Conservation (phyloP, 495 filamentous ascomycete genomes). For the Xanthoparmelia taractica region DNA sequence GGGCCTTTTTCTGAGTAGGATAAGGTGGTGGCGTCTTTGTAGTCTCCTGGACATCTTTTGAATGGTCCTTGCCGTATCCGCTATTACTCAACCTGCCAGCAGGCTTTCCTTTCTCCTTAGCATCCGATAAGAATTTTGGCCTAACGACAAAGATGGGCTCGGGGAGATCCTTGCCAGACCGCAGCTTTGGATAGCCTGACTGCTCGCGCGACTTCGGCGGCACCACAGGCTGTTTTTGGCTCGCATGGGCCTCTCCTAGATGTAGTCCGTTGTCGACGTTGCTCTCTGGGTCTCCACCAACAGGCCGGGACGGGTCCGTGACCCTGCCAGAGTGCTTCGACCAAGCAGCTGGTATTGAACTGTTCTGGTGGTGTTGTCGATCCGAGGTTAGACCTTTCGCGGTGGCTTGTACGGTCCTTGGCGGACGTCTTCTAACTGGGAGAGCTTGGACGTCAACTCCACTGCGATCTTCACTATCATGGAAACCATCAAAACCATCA, state of each 20-base stretch:
- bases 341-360: not conserved
- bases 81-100: not conserved
- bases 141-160: slow-evolving; percentile 12
- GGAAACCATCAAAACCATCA: too few relatives aligned
- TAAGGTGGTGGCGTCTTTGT: not conserved
- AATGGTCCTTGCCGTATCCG: not conserved
- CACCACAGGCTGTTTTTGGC: not conserved
- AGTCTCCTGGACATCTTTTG: not conserved
- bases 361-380: not conserved
- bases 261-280: not conserved
- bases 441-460: slow-evolving; percentile 7
- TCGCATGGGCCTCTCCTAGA: not conserved
- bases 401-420: not conserved
- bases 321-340: not conserved
- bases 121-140: not conserved
- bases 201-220: not conserved
- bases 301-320: not conserved
- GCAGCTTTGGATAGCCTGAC: slow-evolving; percentile 8
- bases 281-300: not conserved
- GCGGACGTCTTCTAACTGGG: not conserved
- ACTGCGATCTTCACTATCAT: slow-evolving; percentile 11
- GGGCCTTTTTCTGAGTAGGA: not conserved
- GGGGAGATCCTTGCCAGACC: slow-evolving; percentile 5
- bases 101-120: not conserved
- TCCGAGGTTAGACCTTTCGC: not conserved